These are phyloP conservation scores for Solidago caesia DNA, from an alignment of 129 eudicot genomes.

Conservation along the genomic window DNA sequence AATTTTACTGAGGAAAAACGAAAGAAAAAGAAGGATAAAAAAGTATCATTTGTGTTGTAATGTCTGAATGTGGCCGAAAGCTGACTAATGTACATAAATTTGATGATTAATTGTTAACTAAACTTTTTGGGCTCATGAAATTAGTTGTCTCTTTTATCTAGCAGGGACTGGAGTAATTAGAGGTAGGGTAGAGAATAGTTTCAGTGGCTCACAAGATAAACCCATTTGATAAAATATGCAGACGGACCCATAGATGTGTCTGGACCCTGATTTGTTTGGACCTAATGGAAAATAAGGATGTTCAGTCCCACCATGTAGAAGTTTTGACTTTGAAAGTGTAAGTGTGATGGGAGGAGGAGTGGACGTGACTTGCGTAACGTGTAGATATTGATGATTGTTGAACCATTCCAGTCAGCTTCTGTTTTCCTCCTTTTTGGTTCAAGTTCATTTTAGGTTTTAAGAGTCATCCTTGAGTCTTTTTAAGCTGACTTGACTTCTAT, in stretches of 20 bases:
- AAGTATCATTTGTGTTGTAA: constrained; percentile 39
- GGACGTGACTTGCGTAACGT: neutral
- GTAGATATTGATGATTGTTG: neutral
- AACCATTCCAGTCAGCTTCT: neutral
- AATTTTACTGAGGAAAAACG: constrained; percentile 22
- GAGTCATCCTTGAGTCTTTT: neutral
- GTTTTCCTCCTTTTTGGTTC: neutral
- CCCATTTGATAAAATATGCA: no score
- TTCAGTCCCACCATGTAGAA: constrained; percentile 7
- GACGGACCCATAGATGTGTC: no score
- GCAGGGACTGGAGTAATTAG: neutral
- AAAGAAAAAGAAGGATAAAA: constrained; percentile 33
- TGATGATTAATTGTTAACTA: constrained; percentile 27
- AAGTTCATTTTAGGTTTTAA: neutral
- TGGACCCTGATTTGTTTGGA: neutral
- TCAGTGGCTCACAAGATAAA: neutral
- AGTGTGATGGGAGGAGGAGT: neutral
- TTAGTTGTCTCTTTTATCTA: neutral
- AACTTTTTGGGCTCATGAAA: neutral
- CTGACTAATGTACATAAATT: constrained; percentile 31
- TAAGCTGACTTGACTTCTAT: neutral
- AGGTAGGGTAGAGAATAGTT: neutral
- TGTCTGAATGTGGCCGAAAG: constrained; percentile 47
- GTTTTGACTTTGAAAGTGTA: neutral
- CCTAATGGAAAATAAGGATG: neutral